These are phyloP conservation scores for Bruguiera hainesii DNA, from an alignment of 441 rosid genomes.

Conservation along the genomic window DNA sequence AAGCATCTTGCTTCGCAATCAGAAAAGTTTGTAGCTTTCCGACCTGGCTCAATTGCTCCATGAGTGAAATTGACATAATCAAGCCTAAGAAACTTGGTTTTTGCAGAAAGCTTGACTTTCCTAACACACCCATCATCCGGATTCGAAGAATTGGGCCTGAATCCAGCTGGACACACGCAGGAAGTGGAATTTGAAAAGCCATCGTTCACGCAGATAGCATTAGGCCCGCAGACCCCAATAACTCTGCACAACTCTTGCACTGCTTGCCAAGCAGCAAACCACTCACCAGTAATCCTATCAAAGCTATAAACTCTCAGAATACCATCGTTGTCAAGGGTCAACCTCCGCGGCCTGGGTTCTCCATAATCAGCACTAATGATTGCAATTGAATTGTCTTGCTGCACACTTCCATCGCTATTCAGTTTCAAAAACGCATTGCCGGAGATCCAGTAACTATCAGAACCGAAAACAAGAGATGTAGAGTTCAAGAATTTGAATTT, in stretches of 20 bases:
- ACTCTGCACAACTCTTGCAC: conserved; percentile 48
- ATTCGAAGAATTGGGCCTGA: conserved; percentile 12
- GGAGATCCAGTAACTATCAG: conserved; percentile 27
- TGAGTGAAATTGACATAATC: conserved; percentile 63
- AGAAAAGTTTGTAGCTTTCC: conserved; percentile 29
- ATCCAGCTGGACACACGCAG: conserved; percentile 62
- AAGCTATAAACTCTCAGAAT: conserved; percentile 43
- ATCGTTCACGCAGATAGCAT: conserved; percentile 51
- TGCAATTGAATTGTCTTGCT: not conserved
- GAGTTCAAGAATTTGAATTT: conserved; percentile 35
- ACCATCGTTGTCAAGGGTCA: conserved; percentile 52
- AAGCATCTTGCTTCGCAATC: conserved; percentile 41
- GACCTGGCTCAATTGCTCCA: conserved; percentile 29
- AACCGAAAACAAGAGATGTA: conserved; percentile 22
- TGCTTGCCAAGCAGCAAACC: conserved; percentile 55
- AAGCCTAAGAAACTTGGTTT: conserved; percentile 46
- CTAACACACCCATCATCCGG: conserved; percentile 26
- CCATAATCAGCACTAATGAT: conserved; percentile 38
- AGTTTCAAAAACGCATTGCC: conserved; percentile 17
- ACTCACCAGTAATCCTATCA: conserved; percentile 6
- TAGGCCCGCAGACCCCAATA: conserved; percentile 50
- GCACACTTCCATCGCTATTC: conserved; percentile 24
- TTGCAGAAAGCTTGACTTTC: conserved; percentile 21
- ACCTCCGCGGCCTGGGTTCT: conserved; percentile 23
- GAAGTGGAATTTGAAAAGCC: conserved; percentile 24